phyloP scores from a whole-genome alignment of 805 yeast species.

The Candida awuae region DNA sequence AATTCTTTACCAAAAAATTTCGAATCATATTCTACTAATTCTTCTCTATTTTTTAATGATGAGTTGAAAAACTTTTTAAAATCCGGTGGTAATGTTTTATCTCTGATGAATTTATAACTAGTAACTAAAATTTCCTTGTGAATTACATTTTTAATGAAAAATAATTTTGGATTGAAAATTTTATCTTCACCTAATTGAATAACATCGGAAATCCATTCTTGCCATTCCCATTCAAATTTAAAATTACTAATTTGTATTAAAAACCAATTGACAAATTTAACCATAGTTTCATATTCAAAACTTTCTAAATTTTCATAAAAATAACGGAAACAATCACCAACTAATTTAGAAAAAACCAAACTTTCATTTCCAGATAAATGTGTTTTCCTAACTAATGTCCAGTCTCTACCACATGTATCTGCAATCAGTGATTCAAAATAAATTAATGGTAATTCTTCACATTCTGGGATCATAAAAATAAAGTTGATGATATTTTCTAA shows the following conservation, averaged over 20 bases:
- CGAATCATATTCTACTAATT: constrained; percentile 31
- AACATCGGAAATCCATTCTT: constrained; percentile 69
- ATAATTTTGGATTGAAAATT: constrained; percentile 61
- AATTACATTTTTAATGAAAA: constrained; percentile 69
- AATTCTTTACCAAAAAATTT: constrained; percentile 27
- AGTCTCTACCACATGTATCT: constrained; percentile 78
- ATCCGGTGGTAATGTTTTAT: constrained; percentile 59
- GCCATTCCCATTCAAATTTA: constrained; percentile 97
- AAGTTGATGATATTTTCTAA: constrained; percentile 74
- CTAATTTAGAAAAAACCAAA: constrained; percentile 78
- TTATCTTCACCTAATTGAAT: constrained; percentile 37
- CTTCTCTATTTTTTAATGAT: constrained; percentile 30
- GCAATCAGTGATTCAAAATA: constrained; percentile 81
- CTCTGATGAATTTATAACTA: constrained; percentile 56
- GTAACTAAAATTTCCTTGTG: constrained; percentile 78
- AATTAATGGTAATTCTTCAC: constrained; percentile 52
- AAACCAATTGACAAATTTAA: constrained; percentile 82
- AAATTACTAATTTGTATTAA: constrained; percentile 88
- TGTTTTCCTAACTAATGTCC: constrained; percentile 33
- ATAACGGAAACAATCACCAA: constrained; percentile 85
- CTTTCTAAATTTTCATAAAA: constrained; percentile 60
- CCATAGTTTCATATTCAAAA: constrained; percentile 68
- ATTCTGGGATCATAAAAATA: constrained; percentile 64
- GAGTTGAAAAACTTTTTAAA: constrained; percentile 42
- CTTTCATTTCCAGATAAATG: constrained; percentile 18